These are phyloP conservation scores for Sordaria brevicollis DNA, from an alignment of 495 filamentous ascomycete species.

Conservation along the genomic window DNA sequence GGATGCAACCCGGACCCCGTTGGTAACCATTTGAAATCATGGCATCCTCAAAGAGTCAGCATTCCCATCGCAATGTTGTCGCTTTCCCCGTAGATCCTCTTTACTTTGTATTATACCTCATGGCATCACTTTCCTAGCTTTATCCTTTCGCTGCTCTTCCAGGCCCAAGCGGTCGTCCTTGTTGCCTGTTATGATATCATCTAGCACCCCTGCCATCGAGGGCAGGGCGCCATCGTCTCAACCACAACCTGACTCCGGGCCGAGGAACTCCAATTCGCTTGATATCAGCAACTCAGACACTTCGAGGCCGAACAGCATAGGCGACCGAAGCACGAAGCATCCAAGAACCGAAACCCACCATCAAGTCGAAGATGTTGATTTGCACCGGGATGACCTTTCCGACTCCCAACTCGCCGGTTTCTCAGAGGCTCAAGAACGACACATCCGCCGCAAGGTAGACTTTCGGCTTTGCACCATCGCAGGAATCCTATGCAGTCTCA, in stretches of 20 bases:
- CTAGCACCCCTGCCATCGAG: not conserved
- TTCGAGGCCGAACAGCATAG: not conserved
- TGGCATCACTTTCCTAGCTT: not conserved
- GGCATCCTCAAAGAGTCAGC: not conserved
- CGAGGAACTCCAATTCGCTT: not conserved
- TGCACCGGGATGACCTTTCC: not conserved
- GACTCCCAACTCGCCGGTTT: not conserved
- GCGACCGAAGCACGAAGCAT: not conserved
- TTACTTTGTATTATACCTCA: not conserved
- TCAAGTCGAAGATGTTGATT: not conserved
- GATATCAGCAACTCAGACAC: not conserved
- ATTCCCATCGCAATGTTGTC: not conserved
- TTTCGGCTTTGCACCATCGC: slow-evolving; percentile 67
- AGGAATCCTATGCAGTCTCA: slow-evolving; percentile 60
- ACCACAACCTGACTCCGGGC: not conserved
- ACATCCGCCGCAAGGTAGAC: slow-evolving; percentile 56
- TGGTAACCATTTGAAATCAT: not conserved
- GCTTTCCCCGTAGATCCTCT: not conserved
- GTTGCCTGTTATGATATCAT: not conserved
- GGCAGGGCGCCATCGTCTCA: not conserved
- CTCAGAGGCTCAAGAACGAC: slow-evolving; percentile 12
- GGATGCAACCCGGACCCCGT: not conserved
- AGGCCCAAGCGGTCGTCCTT: not conserved
- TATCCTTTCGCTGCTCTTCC: not conserved
- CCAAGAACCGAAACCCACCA: not conserved